Base-by-base conservation (phyloP, 148 eudicot genomes). In the Camellia sinensis region DNA sequence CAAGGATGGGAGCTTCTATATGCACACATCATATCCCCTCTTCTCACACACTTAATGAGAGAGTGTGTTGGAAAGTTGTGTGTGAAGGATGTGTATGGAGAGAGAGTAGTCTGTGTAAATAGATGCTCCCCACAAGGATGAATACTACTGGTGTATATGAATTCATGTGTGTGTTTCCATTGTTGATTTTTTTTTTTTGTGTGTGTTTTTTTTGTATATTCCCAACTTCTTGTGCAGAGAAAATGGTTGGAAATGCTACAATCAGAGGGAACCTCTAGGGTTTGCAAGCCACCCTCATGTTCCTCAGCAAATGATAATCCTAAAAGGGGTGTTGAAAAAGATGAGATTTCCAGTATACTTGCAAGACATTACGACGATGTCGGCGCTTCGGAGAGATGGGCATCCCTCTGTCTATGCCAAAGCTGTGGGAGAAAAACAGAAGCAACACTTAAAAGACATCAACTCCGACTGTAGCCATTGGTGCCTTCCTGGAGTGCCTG, bases 401-500 rank as follows among this genome's bases (percentile, higher is more conserved):
- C 96, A 94, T 78, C 98, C 98, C 7, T 94, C 98, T 3, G 80
- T 94, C 21, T 94, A 94, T 82, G 75, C 82, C n/a, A 80, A 84
- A 66, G 87, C 85, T 53, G 41, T 80, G 2, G 83, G 82, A 0
- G 83, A 85, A 70, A 78, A 88, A 80, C 69, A 80, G 15, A 87
- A 83, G 62, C 88, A 87, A 66, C 79, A 86, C 44, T 22, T 75
- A 5, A 74, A 60, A 67, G 81, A 79, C 57, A 76, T 77, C 22
- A 59, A 73, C 67, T 92, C 92, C 53, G 98, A 94, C 76, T 94
- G 98, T 21, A 94, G 98, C 78, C 98, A 92, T 66, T 94, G 98
- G 98, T 94, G 98, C 80, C 90, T 94, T 60, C 98, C 98, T 75
- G 98, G 98, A 1, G 98, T 94, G 17, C 98, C 98, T 40, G 98